Evolutionary conservation across 257 asterid genomes (phyloP).

Genomic region (Capsicum rhomboideum): DNA sequence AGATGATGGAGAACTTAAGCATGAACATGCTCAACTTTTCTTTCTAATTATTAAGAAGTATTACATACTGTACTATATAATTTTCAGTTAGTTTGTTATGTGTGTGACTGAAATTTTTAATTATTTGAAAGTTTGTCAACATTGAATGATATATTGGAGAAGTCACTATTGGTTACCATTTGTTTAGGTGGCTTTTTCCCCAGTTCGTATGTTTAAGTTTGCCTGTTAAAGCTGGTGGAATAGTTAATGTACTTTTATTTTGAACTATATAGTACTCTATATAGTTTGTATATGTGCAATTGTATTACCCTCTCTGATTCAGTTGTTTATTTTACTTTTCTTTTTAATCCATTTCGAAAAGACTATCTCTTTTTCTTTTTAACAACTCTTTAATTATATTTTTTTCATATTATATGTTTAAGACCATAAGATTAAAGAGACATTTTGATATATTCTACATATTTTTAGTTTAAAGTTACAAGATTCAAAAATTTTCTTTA

Average conservation of each 20-base stretch:
- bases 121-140: background rate
- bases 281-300: background rate
- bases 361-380: too few relatives aligned
- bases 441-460: too few relatives aligned
- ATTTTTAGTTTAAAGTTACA: too few relatives aligned
- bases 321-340: too few relatives aligned
- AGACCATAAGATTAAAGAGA: too few relatives aligned
- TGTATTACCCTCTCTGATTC: too few relatives aligned
- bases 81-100: background rate
- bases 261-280: background rate
- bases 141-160: background rate
- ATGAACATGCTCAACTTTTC: constrained; percentile 33
- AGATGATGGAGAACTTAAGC: constrained; percentile 31
- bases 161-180: background rate
- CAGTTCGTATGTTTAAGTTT: background rate
- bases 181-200: background rate
- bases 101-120: background rate
- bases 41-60: constrained; percentile 1
- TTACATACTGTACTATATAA: too few relatives aligned
- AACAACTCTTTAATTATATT: too few relatives aligned
- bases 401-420: too few relatives aligned
- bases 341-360: too few relatives aligned
- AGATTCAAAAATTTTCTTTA: too few relatives aligned
- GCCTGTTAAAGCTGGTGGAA: background rate
- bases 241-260: background rate